phyloP scores from a whole-genome alignment of 2,329 filamentous ascomycete species.

The Arthroderma sp. region DNA sequence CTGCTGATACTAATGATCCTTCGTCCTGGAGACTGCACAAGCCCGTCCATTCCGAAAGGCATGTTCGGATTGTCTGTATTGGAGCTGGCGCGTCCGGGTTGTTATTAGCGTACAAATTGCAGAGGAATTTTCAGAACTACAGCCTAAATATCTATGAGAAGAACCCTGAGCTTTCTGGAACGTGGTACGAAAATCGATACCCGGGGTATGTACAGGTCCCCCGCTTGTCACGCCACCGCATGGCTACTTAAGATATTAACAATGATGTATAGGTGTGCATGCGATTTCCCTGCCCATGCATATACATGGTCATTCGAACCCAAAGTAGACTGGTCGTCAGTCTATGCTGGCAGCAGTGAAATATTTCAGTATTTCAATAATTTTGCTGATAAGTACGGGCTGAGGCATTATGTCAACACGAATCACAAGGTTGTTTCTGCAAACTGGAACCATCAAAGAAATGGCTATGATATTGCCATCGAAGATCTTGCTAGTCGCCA shows the following conservation, averaged over 20 bases:
- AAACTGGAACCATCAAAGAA: background rate
- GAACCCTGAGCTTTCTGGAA: constrained; percentile 25
- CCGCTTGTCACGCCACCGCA: no score
- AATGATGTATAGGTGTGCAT: background rate
- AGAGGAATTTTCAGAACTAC: constrained; percentile 54
- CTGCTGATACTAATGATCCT: no score
- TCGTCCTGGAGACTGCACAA: no score
- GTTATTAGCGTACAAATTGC: constrained; percentile 51
- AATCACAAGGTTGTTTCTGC: background rate
- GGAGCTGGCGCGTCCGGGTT: constrained; percentile 53
- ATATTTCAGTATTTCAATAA: no score
- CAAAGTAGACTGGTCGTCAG: no score
- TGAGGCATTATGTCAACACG: background rate
- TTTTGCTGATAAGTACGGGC: no score
- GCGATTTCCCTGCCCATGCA: no score
- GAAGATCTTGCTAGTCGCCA: background rate
- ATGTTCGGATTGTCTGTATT: constrained; percentile 1
- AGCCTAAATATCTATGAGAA: constrained; percentile 51
- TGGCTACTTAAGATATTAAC: no score
- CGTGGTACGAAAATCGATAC: constrained; percentile 34
- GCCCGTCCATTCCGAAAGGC: background rate
- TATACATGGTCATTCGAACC: no score
- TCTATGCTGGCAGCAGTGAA: no score
- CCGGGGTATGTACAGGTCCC: constrained; percentile 38
- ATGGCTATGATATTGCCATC: background rate